Percentiles rank a stretch among this genome's conserved stretches.
phyloP scores from a whole-genome alignment of 805 yeast species.

The Saccharomyces paradoxus region DNA sequence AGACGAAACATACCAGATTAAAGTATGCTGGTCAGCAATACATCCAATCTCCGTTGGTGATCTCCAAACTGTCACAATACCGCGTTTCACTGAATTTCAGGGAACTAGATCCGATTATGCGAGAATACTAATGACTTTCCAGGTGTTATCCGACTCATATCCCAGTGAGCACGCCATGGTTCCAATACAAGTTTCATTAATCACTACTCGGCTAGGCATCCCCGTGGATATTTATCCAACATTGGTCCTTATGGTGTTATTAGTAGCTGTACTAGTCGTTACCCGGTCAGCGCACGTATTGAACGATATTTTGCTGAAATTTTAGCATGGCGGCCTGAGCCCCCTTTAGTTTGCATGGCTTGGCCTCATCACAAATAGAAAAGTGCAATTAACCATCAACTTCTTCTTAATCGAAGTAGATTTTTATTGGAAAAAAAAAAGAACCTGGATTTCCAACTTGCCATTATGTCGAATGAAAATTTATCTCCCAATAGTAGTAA shows the following conservation, averaged over 20 bases:
- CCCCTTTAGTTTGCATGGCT: not conserved
- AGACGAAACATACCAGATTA: conserved; percentile 17
- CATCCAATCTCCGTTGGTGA: conserved; percentile 19
- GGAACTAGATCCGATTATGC: conserved; percentile 1
- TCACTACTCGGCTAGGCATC: conserved; percentile 13
- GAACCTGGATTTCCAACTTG: not conserved
- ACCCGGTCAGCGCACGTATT: not conserved
- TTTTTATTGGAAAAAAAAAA: not conserved
- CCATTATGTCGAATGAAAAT: not conserved
- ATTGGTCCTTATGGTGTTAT: not conserved
- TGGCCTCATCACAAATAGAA: not conserved
- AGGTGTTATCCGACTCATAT: not conserved
- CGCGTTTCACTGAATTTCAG: conserved; percentile 7
- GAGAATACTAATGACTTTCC: not conserved
- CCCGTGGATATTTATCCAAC: conserved; percentile 18
- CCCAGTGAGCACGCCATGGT: conserved; percentile 1
- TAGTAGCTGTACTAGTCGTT: not conserved
- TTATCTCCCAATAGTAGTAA: conserved; percentile 12
- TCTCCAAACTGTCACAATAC: conserved; percentile 8
- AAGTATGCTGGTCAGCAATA: conserved; percentile 28
- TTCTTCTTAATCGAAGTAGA: not conserved
- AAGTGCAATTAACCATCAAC: not conserved
- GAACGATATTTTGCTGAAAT: not conserved
- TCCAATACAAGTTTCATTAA: conserved; percentile 16
- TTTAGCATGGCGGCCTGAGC: not conserved